Evolutionary conservation across 2,329 filamentous ascomycete species (phyloP), one percentile per base, ranked within the genome.

Genomic region (Biscogniauxia marginata): DNA sequence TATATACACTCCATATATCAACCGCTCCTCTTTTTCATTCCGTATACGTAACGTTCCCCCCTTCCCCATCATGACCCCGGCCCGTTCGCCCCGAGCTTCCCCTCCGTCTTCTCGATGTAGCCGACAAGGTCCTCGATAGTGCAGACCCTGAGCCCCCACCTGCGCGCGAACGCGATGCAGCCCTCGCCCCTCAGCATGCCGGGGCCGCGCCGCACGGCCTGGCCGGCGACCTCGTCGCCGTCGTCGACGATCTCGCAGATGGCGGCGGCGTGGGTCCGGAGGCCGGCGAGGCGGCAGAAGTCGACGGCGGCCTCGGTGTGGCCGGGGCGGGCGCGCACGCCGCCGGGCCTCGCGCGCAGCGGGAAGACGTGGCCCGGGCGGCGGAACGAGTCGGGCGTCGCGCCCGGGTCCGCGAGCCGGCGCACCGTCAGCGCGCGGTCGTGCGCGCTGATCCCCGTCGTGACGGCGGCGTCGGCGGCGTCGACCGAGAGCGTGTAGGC

Each of bases 231-330:
- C 72, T 86, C 84, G 61, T 84, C 84, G 0, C 93, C 93, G 65
- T 96, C 92, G 62, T 93, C 90, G 46, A 99, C 91, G 59, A 99
- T 76, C 79, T 99, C 95, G 66, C 89, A 91, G 69, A 98, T 98
- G 21, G 91, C 93, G 39, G 85, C 91, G 1, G 88, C 93, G 50
- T 83, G 81, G 59, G 76, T 73, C 77, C 13, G 30, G 13, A 91
- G 93, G 1, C 92, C 92, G 1, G 93, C 88, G 57, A 99, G 75
- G 50, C 88, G 79, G 73, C 93, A 97, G 71, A 99, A 86, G 73
- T 99, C 95, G 4, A 96, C 84, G 8, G 89, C 91, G 1, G 95
- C 95, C 79, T 99, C 95, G 9, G 95, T 99, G 74, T 99, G 95
- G 3, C 95, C 95, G 50, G 80, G 80, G 16, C 95, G 77, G 70